Base-by-base conservation (phyloP, 805 yeast genomes). In the Teunomyces pallodes region DNA sequence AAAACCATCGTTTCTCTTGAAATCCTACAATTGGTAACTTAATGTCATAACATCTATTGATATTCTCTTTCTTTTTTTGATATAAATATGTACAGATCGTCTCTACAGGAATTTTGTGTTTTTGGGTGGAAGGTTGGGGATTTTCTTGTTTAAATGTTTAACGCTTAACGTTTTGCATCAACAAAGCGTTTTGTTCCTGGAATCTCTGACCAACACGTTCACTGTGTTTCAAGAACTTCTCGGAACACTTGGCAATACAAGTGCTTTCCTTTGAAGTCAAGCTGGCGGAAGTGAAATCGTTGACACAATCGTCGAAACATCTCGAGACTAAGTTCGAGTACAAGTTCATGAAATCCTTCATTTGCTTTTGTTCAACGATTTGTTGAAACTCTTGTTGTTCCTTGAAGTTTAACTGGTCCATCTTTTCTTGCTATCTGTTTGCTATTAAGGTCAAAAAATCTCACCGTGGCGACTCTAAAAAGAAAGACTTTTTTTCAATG, bases 121-220 rank as follows among this genome's bases (percentile, higher is more conserved):
- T 32, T 16, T 4, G 24, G 35, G 16, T 4, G 8, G 17, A n/a
- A 16, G 13, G 36, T 29, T 20, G 24, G 24, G 24, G 6, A 20
- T 3, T 20, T 20, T 20, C 17, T 20, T 20, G 17, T 17, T 17
- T 17, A 36, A 12, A n/a, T 7, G 8, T 26, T 38, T 46, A 46
- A 41, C 53, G 48, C 41, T 38, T 38, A 16, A 84, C 73, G 71
- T 81, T 84, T 68, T 87, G 88, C 78, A 86, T 84, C 76, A 87
- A 73, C 55, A 84, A 72, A 49, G 87, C 87, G 54, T 94, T 94
- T 73, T 92, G 97, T 67, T 92, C 99, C 75, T 92, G 98, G 92
- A 94, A 94, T 75, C 98, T 85, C 73, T 87, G 92, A 40, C 99
- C 99, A 49, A 94, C 96, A 69, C 99, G 86, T 76, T 94, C 99